Evolutionary conservation across 495 filamentous ascomycete genomes (phyloP).

Genomic region (Trypethelium eluteriae): DNA sequence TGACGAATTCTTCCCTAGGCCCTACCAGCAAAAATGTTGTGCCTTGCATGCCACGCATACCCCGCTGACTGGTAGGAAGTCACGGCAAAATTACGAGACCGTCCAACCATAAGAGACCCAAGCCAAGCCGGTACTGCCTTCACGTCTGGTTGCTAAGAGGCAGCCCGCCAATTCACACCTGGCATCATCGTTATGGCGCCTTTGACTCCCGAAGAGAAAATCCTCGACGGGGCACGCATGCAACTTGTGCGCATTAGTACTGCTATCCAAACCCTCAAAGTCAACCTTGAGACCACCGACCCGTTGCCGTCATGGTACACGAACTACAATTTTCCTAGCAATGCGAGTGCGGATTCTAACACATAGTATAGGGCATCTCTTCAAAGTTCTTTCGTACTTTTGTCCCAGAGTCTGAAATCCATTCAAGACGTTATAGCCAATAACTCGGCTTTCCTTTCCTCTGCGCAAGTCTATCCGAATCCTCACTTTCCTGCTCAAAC

Average conservation of each 20-base stretch:
- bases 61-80: no score
- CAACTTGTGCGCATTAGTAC: background rate
- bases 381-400: conserved; percentile 17
- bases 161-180: no score
- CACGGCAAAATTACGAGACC: no score
- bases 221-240: background rate
- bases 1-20: no score
- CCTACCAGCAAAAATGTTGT: no score
- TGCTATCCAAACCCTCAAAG: background rate
- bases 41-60: no score
- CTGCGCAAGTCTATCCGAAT: conserved; percentile 54
- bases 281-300: conserved; percentile 1
- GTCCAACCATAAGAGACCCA: no score
- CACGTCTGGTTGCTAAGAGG: no score
- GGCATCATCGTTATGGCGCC: background rate
- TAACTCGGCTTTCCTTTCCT: conserved; percentile 21
- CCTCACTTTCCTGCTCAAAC: conserved; percentile 67
- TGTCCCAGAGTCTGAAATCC: conserved; percentile 19
- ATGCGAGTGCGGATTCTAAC: background rate
- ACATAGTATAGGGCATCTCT: conserved; percentile 22
- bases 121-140: no score
- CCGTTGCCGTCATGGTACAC: conserved; percentile 6
- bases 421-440: conserved; percentile 15
- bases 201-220: background rate
- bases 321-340: background rate